Percentiles rank a stretch among this genome's conserved stretches.
phyloP scores from a whole-genome alignment of 805 yeast genomes.

The Candida anglica region DNA sequence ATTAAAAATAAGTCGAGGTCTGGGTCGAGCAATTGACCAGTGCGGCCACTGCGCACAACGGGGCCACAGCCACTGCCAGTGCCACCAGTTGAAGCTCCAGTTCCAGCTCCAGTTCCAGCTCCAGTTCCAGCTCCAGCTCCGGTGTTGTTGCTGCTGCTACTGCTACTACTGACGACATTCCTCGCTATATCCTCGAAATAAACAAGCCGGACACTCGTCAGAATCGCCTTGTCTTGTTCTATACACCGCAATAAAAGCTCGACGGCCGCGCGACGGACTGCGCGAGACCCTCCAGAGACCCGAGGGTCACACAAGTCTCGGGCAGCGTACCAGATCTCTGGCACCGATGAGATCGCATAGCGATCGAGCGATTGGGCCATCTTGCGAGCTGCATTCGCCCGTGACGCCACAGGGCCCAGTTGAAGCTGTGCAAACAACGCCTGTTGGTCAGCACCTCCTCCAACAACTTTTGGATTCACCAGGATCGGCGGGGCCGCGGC shows the following conservation, averaged over 20 bases:
- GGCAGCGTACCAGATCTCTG: constrained; percentile 75
- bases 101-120: too few relatives aligned
- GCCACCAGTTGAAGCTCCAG: too few relatives aligned
- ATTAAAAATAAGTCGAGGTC: constrained; percentile 49
- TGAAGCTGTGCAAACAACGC: constrained; percentile 35
- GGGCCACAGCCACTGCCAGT: too few relatives aligned
- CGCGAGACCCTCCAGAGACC: constrained; percentile 29
- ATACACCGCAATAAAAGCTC: constrained; percentile 55
- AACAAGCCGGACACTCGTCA: constrained; percentile 45
- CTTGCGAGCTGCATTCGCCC: constrained; percentile 49
- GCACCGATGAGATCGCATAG: constrained; percentile 53
- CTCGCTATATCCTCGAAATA: constrained; percentile 58
- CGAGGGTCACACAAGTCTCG: constrained; percentile 45
- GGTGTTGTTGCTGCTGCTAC: too few relatives aligned
- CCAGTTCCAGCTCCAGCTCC: too few relatives aligned
- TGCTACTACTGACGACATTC: constrained; percentile 37
- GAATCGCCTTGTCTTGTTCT: constrained; percentile 42
- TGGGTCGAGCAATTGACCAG: constrained; percentile 34
- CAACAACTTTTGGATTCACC: constrained; percentile 42
- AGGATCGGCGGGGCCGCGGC: constrained; percentile 18
- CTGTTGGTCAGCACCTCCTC: constrained; percentile 40
- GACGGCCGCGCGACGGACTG: constrained; percentile 43
- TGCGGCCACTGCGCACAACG: too few relatives aligned
- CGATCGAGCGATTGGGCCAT: constrained; percentile 49
- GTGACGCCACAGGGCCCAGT: constrained; percentile 27